Base-by-base conservation (phyloP, 768 basidiomycete species). In the Paxillus ammoniavirescens region DNA sequence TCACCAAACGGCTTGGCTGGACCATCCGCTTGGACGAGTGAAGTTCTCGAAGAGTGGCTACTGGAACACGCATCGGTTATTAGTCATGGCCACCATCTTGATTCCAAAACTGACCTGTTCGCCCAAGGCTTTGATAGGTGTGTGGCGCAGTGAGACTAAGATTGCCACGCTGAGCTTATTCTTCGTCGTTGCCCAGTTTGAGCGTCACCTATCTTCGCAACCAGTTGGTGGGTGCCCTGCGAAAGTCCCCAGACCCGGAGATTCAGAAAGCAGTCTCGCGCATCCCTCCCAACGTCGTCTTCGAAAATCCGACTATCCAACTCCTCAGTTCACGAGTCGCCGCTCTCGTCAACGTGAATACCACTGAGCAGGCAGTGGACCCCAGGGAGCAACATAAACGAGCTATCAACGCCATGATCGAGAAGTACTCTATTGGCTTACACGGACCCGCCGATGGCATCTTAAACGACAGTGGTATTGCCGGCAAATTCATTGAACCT, bases 81-180 rank as follows among this genome's bases (percentile, higher is more conserved):
- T 38, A 61, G 55, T 49, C 9, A 55, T 3, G 37, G 42, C 3
- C n/a, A 17, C 18, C 1, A n/a, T 0, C 23, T 63, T 7, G 56
- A 65, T 28, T 50, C 63, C 1, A 37, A n/a, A 0, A 49, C 42
- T 2, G 72, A 75, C 35, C 26, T 74, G 2, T 69, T 68, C 43
- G 60, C 65, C 8, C 73, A 74, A 48, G 72, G 73, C 3, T 73
- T 74, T 33, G 73, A 74, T 43, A 75, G 73, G 73, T 72, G 26
- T 13, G 62, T 17, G n/a, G 15, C 43, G 12, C 21, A 3, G 5
- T 5, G 1, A 42, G 30, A 21, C 15, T 13, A 5, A 5, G 12
- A 5, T n/a, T 6, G 3, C 23, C 17, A 14, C n/a, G n/a, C 21
- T 65, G 38, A 60, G 5, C 9, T 31, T 2, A 4, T 28, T 6